Percentiles rank a stretch among this genome's conserved stretches.
Evolutionary conservation across 164 flowering plant genomes (phyloP).

Genomic region (Dillenia turbinata): DNA sequence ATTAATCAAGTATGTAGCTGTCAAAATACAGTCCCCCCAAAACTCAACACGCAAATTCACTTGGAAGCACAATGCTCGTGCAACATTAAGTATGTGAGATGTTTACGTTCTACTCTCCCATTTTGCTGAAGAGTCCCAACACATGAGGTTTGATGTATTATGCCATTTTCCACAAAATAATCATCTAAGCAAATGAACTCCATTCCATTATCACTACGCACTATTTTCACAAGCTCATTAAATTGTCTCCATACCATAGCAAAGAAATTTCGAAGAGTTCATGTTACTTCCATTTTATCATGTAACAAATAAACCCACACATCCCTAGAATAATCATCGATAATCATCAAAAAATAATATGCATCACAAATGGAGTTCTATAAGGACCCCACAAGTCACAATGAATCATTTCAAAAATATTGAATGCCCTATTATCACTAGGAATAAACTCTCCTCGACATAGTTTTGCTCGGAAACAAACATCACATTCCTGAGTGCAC

Average conservation of each 20-base stretch:
- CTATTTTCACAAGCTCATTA: not conserved
- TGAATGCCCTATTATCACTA: conserved; percentile 7
- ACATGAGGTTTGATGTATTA: conserved; percentile 6
- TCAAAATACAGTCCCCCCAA: conserved; percentile 14
- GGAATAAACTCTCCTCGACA: not conserved
- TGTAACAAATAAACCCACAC: conserved; percentile 11
- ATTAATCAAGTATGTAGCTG: conserved; percentile 9
- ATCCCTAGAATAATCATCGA: conserved; percentile 9
- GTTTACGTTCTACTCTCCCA: conserved; percentile 9
- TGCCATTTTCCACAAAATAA: not conserved
- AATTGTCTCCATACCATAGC: too few species aligned
- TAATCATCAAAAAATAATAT: conserved; percentile 7
- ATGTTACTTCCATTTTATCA: too few species aligned
- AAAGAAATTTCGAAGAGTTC: too few species aligned
- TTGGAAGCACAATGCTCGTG: conserved; percentile 4
- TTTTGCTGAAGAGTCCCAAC: conserved; percentile 8
- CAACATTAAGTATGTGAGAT: conserved; percentile 3
- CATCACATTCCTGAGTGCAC: not conserved
- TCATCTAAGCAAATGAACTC: not conserved
- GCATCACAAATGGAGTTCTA: not conserved
- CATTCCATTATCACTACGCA: conserved; percentile 3
- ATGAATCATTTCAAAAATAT: conserved; percentile 6
- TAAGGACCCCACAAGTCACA: conserved; percentile 14
- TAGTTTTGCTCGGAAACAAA: conserved; percentile 11
- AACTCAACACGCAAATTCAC: conserved; percentile 1